Conservation (phyloP, 2,329 filamentous ascomycete genomes). For the Fusarium oxysporum region DNA sequence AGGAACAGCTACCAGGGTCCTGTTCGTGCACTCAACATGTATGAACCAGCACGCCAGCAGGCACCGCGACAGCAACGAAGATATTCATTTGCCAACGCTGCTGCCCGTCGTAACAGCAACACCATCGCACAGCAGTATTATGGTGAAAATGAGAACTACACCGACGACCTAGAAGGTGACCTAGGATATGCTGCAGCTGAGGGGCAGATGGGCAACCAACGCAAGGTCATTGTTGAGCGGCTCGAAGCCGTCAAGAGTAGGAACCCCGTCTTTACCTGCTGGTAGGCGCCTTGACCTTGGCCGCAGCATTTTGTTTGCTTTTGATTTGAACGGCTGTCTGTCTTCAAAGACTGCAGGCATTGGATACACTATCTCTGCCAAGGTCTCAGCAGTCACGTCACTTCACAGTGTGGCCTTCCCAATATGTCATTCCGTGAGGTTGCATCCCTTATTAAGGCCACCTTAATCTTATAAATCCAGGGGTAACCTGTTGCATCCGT, state of each 20-base stretch:
- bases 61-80: slow-evolving; percentile 60
- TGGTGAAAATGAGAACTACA: slow-evolving; percentile 67
- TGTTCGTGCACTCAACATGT: slow-evolving; percentile 56
- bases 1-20: slow-evolving; percentile 57
- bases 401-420: slow-evolving; percentile 8
- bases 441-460: slow-evolving; percentile 7
- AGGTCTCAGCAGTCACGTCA: slow-evolving; percentile 3
- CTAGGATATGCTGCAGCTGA: slow-evolving; percentile 94
- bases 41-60: slow-evolving; percentile 57
- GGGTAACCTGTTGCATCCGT: slow-evolving; percentile 15
- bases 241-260: slow-evolving; percentile 95
- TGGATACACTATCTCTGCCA: neutral
- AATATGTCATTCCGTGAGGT: slow-evolving; percentile 5
- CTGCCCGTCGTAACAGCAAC: slow-evolving; percentile 60
- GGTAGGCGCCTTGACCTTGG: slow-evolving; percentile 62
- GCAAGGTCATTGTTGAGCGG: slow-evolving; percentile 96
- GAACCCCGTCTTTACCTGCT: slow-evolving; percentile 98
- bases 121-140: slow-evolving; percentile 66
- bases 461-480: slow-evolving; percentile 15
- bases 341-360: neutral
- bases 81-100: slow-evolving; percentile 65
- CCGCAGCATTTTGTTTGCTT: neutral
- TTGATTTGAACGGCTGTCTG: neutral
- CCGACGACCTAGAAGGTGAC: slow-evolving; percentile 89
- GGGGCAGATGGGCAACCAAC: slow-evolving; percentile 89